Base-by-base conservation (phyloP, 805 yeast genomes). In the Barnettozyma salicaria region DNA sequence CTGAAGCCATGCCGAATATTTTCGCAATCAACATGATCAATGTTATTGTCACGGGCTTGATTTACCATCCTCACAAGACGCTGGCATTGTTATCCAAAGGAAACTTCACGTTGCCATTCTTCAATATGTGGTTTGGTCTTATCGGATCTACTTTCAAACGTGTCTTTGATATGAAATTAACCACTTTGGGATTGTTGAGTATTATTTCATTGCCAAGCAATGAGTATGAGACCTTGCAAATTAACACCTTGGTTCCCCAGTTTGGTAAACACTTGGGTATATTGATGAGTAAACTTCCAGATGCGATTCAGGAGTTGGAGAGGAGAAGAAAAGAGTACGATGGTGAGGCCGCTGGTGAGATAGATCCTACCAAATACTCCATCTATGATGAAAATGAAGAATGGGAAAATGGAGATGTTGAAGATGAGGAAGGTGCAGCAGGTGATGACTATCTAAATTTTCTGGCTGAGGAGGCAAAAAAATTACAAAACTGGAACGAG, bases 151-250 rank as follows among this genome's bases (percentile, higher is more conserved):
- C 64, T 19, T 68, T 81, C 48, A 69, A 70, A 17, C 66, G 95
- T 42, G 95, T 86, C 3, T 84, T 72, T 51, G 97, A 90, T 59
- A 67, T 86, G 56, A 89, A 88, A 59, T 60, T 90, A 29, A 76
- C 85, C 1, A 64, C 76, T 3, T 59, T 90, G 45, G 94, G 92
- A 0, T 54, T 82, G 17, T 58, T 89, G 40, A 65, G 76, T 9
- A 41, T 85, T 11, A 44, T 55, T 7, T 47, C 52, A 16, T 27
- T 62, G 14, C 40, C 61, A 5, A 32, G 50, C 3, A 55, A 57
- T 2, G 61, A 60, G 10, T 33, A 59, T 18, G 48, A 52, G 1
- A 46, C 57, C 9, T 50, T 66, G 23, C 62, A 67, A 12, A 42
- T 74, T 14, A 55, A 52, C 10, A 41, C 56, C 3, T 45, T 68